phyloP scores from a whole-genome alignment of 2,329 filamentous ascomycete genomes.

The Phialophora tarda region DNA sequence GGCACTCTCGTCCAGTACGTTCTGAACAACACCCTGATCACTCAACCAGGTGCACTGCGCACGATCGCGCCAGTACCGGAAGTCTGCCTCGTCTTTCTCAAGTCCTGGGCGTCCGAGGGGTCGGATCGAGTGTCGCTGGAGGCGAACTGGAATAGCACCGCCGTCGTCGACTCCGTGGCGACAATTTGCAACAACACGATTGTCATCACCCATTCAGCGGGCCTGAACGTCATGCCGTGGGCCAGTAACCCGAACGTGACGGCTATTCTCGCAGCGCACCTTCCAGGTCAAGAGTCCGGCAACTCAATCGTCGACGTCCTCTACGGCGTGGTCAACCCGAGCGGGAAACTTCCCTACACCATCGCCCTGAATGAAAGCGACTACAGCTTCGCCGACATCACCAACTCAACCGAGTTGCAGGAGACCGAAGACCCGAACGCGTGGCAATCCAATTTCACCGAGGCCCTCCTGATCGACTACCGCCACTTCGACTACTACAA shows the following conservation, averaged over 20 bases:
- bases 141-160: constrained; percentile 52
- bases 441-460: constrained; percentile 75
- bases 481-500: constrained; percentile 72
- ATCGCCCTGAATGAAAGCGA: constrained; percentile 71
- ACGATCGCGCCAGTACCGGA: constrained; percentile 47
- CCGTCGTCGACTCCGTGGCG: constrained; percentile 54
- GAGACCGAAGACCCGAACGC: constrained; percentile 48
- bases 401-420: constrained; percentile 42
- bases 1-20: constrained; percentile 42
- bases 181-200: constrained; percentile 58
- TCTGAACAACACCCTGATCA: constrained; percentile 53
- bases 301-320: constrained; percentile 81
- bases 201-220: constrained; percentile 54
- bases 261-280: constrained; percentile 80
- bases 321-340: constrained; percentile 78
- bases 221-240: constrained; percentile 48
- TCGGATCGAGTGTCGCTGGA: constrained; percentile 50
- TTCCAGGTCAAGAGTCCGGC: constrained; percentile 83
- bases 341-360: constrained; percentile 79
- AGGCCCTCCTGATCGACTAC: constrained; percentile 84
- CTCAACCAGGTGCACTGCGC: constrained; percentile 17
- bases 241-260: constrained; percentile 67
- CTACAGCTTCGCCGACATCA: constrained; percentile 69
- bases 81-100: constrained; percentile 65
- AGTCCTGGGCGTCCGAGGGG: constrained; percentile 58